Evolutionary conservation across 352 stramenopile genomes (phyloP).

Genomic region (Pelagophyceae sp.): DNA sequence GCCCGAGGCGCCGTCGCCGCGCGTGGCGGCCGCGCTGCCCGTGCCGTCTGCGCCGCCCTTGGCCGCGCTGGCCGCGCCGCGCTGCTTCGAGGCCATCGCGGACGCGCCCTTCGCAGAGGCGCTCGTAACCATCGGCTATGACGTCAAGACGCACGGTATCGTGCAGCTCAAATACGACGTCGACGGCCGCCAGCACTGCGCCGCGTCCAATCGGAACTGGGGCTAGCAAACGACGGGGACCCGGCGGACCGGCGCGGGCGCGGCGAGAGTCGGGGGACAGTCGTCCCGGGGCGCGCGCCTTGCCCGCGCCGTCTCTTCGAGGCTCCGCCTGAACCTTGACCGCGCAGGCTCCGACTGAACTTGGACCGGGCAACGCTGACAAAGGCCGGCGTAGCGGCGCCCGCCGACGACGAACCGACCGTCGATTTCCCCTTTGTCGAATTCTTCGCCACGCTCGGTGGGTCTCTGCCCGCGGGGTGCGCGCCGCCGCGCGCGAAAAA

Average conservation of each 20-base stretch:
- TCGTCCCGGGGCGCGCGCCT: neutral
- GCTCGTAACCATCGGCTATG: neutral
- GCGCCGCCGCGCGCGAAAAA: too few relatives aligned
- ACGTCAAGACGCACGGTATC: neutral
- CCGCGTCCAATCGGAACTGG: neutral
- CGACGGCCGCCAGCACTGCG: neutral
- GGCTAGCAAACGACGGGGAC: too few relatives aligned
- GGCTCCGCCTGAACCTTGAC: too few relatives aligned
- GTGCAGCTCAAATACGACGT: neutral
- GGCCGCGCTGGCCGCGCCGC: too few relatives aligned
- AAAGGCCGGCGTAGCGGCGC: neutral
- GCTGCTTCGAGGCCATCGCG: too few relatives aligned
- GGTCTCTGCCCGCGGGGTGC: too few relatives aligned
- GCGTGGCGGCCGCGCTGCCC: too few relatives aligned
- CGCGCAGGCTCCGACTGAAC: too few relatives aligned
- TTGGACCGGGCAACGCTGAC: neutral
- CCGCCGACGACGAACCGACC: neutral
- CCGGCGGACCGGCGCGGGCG: neutral
- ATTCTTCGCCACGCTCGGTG: neutral
- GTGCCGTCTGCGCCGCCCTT: too few relatives aligned
- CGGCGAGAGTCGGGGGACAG: neutral
- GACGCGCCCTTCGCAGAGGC: neutral
- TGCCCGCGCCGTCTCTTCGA: too few relatives aligned
- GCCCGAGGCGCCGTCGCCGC: too few relatives aligned
- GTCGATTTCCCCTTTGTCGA: too few relatives aligned